Percentiles rank a stretch among this genome's conserved stretches.
Conservation (phyloP, 2,329 filamentous ascomycete genomes). For the Paecilomyces sp. region DNA sequence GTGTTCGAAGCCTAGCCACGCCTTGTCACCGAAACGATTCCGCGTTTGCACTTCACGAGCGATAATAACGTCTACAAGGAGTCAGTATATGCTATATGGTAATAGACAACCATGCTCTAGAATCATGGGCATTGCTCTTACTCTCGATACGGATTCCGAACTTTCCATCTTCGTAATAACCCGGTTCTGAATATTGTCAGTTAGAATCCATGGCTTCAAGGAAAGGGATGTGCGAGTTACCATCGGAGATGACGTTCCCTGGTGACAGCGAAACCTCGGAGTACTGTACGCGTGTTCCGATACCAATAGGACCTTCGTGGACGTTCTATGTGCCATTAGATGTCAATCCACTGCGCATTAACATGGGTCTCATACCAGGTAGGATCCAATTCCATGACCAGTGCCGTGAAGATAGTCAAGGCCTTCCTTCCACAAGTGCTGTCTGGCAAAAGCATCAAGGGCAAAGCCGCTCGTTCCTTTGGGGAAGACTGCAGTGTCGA, state of each 20-base stretch:
- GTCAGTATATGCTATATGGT: conserved; percentile 4
- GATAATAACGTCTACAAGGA: conserved; percentile 64
- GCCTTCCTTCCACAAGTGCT: conserved; percentile 87
- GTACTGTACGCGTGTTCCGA: conserved; percentile 86
- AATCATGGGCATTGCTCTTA: conserved; percentile 19
- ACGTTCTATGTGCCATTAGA: conserved; percentile 56
- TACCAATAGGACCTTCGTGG: conserved; percentile 93
- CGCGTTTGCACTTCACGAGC: conserved; percentile 82
- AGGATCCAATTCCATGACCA: conserved; percentile 91
- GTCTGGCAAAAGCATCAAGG: conserved; percentile 78
- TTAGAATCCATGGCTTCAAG: neutral
- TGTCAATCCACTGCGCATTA: neutral
- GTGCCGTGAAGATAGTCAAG: conserved; percentile 95
- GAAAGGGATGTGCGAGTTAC: conserved; percentile 17
- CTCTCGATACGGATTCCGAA: conserved; percentile 95
- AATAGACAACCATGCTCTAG: neutral
- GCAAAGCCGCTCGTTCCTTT: conserved; percentile 94
- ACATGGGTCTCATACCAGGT: conserved; percentile 43
- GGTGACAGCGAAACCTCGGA: conserved; percentile 80
- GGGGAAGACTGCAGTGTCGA: conserved; percentile 82
- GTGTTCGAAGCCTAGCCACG: conserved; percentile 91
- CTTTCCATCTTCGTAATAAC: conserved; percentile 91
- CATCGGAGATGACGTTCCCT: conserved; percentile 92
- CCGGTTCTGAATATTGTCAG: conserved; percentile 56
- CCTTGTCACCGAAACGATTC: conserved; percentile 85